Conservation (phyloP, 306 rosid genomes). For the Canavalia gladiata region DNA sequence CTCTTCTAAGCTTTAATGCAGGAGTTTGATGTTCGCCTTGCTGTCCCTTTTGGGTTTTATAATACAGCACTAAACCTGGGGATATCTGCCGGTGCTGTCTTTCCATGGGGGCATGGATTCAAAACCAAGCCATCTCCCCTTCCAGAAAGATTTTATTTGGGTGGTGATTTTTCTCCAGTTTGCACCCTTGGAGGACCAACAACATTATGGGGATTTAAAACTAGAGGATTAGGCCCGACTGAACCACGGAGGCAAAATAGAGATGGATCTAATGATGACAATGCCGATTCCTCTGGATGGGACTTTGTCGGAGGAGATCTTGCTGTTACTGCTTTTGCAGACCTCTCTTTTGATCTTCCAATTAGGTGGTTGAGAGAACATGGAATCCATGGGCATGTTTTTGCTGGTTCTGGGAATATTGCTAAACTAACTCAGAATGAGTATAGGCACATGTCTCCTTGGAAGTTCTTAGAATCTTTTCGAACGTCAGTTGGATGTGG, state of each 20-base stretch:
- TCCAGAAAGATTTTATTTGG: conserved; percentile 88
- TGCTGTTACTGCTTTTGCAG: conserved; percentile 89
- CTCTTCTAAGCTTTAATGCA: conserved; percentile 48
- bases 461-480: conserved; percentile 71
- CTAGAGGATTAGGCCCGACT: conserved; percentile 85
- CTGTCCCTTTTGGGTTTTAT: conserved; percentile 79
- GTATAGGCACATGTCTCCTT: conserved; percentile 65
- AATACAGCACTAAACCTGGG: conserved; percentile 85
- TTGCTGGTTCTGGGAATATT: conserved; percentile 84
- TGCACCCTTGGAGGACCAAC: conserved; percentile 84
- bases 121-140: conserved; percentile 79
- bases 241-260: conserved; percentile 73
- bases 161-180: conserved; percentile 95
- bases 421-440: conserved; percentile 80
- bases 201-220: conserved; percentile 86
- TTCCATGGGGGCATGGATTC: conserved; percentile 87
- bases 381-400: conserved; percentile 86
- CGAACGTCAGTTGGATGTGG: conserved; percentile 82
- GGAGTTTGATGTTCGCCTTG: conserved; percentile 86
- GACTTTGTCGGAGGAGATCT: conserved; percentile 93
- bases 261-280: conserved; percentile 55
- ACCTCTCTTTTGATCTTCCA: conserved; percentile 90
- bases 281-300: conserved; percentile 53
- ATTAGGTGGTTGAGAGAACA: conserved; percentile 78
- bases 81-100: conserved; percentile 74